Base-by-base conservation (phyloP, 306 rosid species). In the Fagus crenata region DNA sequence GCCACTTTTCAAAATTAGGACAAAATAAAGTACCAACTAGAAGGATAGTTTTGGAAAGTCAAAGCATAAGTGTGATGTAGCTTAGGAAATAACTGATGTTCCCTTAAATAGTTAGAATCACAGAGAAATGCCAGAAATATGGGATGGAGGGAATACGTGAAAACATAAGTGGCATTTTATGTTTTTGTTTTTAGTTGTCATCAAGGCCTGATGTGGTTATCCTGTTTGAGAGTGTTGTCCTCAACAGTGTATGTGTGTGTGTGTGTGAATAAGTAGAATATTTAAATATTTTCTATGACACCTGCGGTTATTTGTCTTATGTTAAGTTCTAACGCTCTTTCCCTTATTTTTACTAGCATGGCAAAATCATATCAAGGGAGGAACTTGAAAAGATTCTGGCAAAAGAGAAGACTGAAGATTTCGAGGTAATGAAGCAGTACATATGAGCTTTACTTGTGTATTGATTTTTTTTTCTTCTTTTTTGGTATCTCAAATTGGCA, bases 291-390 rank as follows among this genome's bases (percentile, higher is more conserved):
- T 75, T 77, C 49, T 4, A 56, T 36, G 61, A 72, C 56, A 68
- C 13, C 6, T 53, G 77, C 64, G 60, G 36, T 73, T 75, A 71
- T 58, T 77, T 72, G 61, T 72, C 40, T 71, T 65, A 65, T 46
- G 15, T 60, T 46, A 61, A 53, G 49, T 64, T 74, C 82, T 81
- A 71, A 87, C 49, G 71, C 76, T 75, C 72, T 80, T 77, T 60
- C 56, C 83, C 74, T 41, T 75, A 55, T 71, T 76, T 51, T 75
- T 75, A 74, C 84, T 95, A 95, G 99, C 93, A 90, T 31, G 95
- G 96, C 53, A 89, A 90, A 84, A 75, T 95, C 85, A 90, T 89
- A 83, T 83, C 97, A 73, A 90, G 97, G 86, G 92, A 89, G 77
- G 99, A 95, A 83, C 89, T 95, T 54, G 83, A 95, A 73, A 75